Conservation (phyloP, 1,139 yeast genomes). For the Protomyces inundatus region DNA sequence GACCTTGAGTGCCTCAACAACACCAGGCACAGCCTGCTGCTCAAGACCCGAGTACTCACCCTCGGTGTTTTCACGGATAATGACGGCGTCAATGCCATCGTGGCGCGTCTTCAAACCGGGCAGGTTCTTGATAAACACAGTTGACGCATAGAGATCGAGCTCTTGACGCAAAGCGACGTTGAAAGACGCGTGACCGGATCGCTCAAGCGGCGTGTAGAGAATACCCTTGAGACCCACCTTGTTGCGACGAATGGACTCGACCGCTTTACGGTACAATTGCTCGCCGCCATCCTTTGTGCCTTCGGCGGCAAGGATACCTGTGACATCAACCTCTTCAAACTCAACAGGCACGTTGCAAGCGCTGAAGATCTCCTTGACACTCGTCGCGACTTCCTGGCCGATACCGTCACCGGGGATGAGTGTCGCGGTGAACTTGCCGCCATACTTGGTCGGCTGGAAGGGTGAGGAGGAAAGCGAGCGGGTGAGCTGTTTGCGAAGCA, state of each 20-base stretch:
- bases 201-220: slow-evolving; percentile 79
- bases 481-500: slow-evolving; percentile 22
- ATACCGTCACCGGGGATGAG: slow-evolving; percentile 95
- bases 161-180: slow-evolving; percentile 96
- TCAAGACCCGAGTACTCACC: slow-evolving; percentile 99
- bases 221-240: slow-evolving; percentile 96
- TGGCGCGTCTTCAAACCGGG: slow-evolving; percentile 92
- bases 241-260: slow-evolving; percentile 87
- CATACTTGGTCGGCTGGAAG: slow-evolving; percentile 82
- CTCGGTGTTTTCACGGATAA: slow-evolving; percentile 95
- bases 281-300: slow-evolving; percentile 48
- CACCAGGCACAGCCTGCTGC: slow-evolving; percentile 96
- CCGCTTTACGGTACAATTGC: slow-evolving; percentile 65
- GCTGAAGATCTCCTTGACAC: slow-evolving; percentile 84
- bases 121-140: slow-evolving; percentile 85
- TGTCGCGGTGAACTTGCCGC: slow-evolving; percentile 64
- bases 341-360: slow-evolving; percentile 85
- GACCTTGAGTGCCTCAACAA: slow-evolving; percentile 92
- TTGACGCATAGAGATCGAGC: slow-evolving; percentile 89
- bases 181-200: slow-evolving; percentile 69
- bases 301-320: slow-evolving; percentile 51
- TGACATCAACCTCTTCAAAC: slow-evolving; percentile 86
- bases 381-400: slow-evolving; percentile 92
- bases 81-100: slow-evolving; percentile 81
- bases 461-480: slow-evolving; percentile 45